Evolutionary conservation across 1,139 yeast species (phyloP).

Genomic region (Magnusiomyces paraingens): DNA sequence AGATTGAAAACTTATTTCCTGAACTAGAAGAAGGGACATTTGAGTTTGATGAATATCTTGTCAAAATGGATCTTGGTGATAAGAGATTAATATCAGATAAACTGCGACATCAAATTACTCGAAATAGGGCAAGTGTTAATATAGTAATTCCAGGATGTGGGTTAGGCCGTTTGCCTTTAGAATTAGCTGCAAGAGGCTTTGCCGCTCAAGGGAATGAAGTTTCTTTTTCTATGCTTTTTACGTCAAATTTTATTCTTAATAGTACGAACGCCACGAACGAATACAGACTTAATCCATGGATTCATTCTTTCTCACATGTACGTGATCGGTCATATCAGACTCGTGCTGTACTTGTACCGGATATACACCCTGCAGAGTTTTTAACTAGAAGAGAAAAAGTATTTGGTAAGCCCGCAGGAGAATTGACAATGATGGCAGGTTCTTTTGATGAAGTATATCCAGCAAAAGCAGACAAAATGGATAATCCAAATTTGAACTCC

Average conservation of each 20-base stretch:
- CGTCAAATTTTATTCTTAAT: conserved; percentile 61
- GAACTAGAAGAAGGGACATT: conserved; percentile 16
- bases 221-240: conserved; percentile 71
- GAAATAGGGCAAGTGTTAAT: conserved; percentile 28
- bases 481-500: neutral
- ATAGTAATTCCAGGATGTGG: conserved; percentile 82
- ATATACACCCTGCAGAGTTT: conserved; percentile 28
- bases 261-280: conserved; percentile 47
- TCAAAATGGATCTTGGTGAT: neutral
- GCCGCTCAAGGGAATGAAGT: conserved; percentile 81
- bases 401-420: conserved; percentile 43
- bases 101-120: conserved; percentile 28
- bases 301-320: conserved; percentile 72
- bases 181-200: conserved; percentile 61
- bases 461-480: conserved; percentile 31
- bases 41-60: neutral
- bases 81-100: neutral
- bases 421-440: conserved; percentile 76
- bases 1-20: conserved; percentile 43
- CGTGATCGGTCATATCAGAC: conserved; percentile 45
- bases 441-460: conserved; percentile 76
- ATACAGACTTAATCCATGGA: conserved; percentile 60
- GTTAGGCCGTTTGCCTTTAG: conserved; percentile 69
- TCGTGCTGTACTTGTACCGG: conserved; percentile 43
- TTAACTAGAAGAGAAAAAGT: conserved; percentile 28